Evolutionary conservation across 2,329 filamentous ascomycete genomes (phyloP).

Genomic region (Macrophomina pseudophaseolina): DNA sequence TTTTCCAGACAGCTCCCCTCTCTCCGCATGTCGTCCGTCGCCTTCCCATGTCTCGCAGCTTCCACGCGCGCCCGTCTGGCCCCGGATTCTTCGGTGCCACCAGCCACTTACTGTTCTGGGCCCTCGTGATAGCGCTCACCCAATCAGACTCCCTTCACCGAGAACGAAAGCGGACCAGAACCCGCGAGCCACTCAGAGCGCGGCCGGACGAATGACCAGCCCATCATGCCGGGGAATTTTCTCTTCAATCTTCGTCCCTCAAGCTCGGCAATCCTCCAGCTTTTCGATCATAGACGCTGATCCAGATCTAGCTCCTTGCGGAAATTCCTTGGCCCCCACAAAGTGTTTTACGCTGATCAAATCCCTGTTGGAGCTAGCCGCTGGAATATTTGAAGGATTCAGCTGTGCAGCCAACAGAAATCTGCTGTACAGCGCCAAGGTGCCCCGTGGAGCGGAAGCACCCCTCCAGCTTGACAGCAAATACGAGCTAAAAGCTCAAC

Average conservation of each 20-base stretch:
- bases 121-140: slow-evolving; percentile 7
- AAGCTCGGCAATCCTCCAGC: not conserved
- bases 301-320: not conserved
- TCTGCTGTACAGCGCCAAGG: slow-evolving; percentile 1
- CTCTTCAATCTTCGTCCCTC: not conserved
- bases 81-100: not conserved
- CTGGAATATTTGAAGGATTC: slow-evolving; percentile 16
- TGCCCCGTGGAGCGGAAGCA: not conserved
- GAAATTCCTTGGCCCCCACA: slow-evolving; percentile 1
- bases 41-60: not conserved
- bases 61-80: not conserved
- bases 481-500: slow-evolving; percentile 14
- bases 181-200: not conserved
- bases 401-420: not conserved
- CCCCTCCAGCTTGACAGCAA: not conserved
- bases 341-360: not conserved
- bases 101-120: not conserved
- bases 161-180: not conserved
- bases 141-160: slow-evolving; percentile 7
- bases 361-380: not conserved
- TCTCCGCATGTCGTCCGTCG: not conserved
- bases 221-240: not conserved
- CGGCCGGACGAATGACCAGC: not conserved
- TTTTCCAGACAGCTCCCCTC: not conserved
- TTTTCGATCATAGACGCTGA: not conserved